Conservation (phyloP, 371 early-diverging fungal species). For the Mortierella sp. region DNA sequence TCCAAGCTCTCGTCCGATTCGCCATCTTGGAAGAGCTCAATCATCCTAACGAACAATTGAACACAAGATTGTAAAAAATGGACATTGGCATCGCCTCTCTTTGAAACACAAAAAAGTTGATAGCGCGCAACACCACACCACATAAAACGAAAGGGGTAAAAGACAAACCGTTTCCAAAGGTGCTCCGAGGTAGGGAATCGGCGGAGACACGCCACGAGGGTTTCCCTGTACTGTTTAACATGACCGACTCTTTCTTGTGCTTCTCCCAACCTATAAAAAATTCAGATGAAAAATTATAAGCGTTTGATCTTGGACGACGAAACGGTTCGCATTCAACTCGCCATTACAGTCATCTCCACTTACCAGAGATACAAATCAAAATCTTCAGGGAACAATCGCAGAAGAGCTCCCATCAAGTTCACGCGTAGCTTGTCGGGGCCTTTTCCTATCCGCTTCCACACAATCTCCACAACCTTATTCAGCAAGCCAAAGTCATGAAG, state of each 20-base stretch:
- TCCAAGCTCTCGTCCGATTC: slow-evolving; percentile 21
- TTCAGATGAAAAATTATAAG: background rate
- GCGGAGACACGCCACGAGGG: slow-evolving; percentile 23
- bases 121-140: background rate
- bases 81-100: slow-evolving; percentile 27
- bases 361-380: slow-evolving; percentile 43
- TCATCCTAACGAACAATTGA: slow-evolving; percentile 20
- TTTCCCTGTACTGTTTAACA: slow-evolving; percentile 29
- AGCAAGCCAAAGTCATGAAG: slow-evolving; percentile 24
- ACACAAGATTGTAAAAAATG: slow-evolving; percentile 8
- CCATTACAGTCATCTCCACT: background rate
- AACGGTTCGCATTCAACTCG: background rate
- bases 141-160: background rate
- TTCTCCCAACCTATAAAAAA: slow-evolving; percentile 30
- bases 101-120: slow-evolving; percentile 11
- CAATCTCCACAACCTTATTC: slow-evolving; percentile 30
- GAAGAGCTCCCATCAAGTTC: slow-evolving; percentile 24
- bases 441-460: slow-evolving; percentile 18
- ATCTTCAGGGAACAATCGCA: slow-evolving; percentile 29
- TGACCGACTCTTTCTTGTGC: slow-evolving; percentile 32
- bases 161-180: slow-evolving; percentile 58
- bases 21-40: slow-evolving; percentile 13
- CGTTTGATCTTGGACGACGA: background rate
- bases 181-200: slow-evolving; percentile 41
- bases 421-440: slow-evolving; percentile 20